Conservation (phyloP, 345 rosid genomes). For the Brassica juncea region DNA sequence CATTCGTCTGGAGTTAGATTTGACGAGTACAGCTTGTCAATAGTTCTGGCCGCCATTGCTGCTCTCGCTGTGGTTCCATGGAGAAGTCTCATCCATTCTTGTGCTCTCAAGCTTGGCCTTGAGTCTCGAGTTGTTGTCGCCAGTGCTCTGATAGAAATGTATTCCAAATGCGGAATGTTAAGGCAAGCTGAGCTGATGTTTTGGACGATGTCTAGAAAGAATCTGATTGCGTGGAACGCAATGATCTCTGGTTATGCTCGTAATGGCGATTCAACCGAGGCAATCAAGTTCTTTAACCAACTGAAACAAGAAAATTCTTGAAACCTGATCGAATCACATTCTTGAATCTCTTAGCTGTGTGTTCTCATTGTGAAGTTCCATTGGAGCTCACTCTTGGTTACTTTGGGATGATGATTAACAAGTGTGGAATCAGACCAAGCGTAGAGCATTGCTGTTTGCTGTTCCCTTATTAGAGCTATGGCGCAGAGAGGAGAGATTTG, state of each 20-base stretch:
- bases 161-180: slow-evolving; percentile 72
- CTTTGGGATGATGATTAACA: slow-evolving; percentile 62
- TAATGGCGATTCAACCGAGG: slow-evolving; percentile 55
- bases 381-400: slow-evolving; percentile 41
- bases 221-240: slow-evolving; percentile 73
- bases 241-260: slow-evolving; percentile 76
- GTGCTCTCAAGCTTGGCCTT: slow-evolving; percentile 43
- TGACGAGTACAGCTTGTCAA: slow-evolving; percentile 67
- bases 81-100: slow-evolving; percentile 68
- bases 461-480: slow-evolving; percentile 66
- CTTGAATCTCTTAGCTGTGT: slow-evolving; percentile 67
- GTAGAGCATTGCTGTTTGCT: slow-evolving; percentile 71
- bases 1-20: slow-evolving; percentile 44
- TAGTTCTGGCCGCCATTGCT: slow-evolving; percentile 64
- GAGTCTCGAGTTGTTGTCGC: slow-evolving; percentile 59
- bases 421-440: slow-evolving; percentile 60
- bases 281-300: slow-evolving; percentile 49
- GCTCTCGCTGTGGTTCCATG: slow-evolving; percentile 56
- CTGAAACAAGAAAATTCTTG: slow-evolving; percentile 44
- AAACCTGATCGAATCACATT: slow-evolving; percentile 72
- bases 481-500: slow-evolving; percentile 56
- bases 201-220: slow-evolving; percentile 49
- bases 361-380: slow-evolving; percentile 53
- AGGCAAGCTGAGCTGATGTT: slow-evolving; percentile 47
- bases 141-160: slow-evolving; percentile 78